Evolutionary conservation across 2,329 filamentous ascomycete species (phyloP), one percentile per base, ranked within the genome.

Genomic region (Cryphonectria carpinicola): DNA sequence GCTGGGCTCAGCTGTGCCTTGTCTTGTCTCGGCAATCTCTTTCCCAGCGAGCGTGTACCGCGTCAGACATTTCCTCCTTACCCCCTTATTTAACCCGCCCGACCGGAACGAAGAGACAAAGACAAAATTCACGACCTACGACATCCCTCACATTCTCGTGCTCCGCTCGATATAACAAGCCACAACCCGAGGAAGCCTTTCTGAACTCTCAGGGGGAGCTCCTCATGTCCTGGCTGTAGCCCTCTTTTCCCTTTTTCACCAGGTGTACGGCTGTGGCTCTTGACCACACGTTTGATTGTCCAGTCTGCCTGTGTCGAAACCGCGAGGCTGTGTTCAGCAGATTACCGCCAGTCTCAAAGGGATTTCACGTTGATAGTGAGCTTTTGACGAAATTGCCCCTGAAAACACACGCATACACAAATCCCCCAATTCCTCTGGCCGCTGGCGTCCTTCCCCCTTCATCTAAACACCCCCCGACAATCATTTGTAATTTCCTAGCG

Each of bases 371-470:
- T 85, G 81, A 83, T 74, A 85, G 83, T 82, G 83, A 84, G 79
- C 79, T 79, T 77, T 78, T 76, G 74, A 76, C 79, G 78, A 79
- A 79, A 79, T 76, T 79, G 77, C 79, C 80, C 77, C 82, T 80
- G 66, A 63, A 68, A 11, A 62, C 35, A 62, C 19, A 61, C 4
- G 37, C 56, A 22, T 35, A 28, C 32, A 37, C 32, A 61, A 8
- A 25, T 76, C 80, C 76, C 78, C 78, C 76, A 76, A 77, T 75
- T 76, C 76, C 79, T 74, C 74, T 78, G 86, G 87, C 82, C 86
- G 86, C 87, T 85, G 86, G 87, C 87, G 86, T 86, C 86, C 86
- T 85, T 81, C 76, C 76, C 77, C 77, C 84, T 81, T 78, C 77
- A 72, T 71, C 67, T 69, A 49, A 49, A 19, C 2, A 49, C 19